A percentile compares a stretch with the other conserved stretches of the same genome.
Conservation (phyloP, 1,284 basidiomycete genomes). For the Tremellales sp. region DNA sequence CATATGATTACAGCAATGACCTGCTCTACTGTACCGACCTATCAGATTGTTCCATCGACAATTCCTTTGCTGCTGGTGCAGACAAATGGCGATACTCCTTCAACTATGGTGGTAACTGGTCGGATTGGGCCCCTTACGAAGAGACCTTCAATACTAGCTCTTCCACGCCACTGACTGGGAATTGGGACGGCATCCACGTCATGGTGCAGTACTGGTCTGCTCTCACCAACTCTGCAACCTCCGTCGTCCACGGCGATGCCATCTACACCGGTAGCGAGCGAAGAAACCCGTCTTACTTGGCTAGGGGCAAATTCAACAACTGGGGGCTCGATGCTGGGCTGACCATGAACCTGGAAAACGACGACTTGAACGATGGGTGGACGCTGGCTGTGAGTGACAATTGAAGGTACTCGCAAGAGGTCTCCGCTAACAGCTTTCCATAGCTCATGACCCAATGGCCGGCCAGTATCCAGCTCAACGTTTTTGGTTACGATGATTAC, state of each 20-base stretch:
- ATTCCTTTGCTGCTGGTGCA: slow-evolving; percentile 70
- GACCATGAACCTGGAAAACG: slow-evolving; percentile 55
- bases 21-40: slow-evolving; percentile 60
- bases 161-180: slow-evolving; percentile 57
- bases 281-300: slow-evolving; percentile 72
- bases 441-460: slow-evolving; percentile 76
- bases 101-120: slow-evolving; percentile 75
- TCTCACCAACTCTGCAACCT: slow-evolving; percentile 56
- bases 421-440: slow-evolving; percentile 50
- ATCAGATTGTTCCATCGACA: slow-evolving; percentile 62
- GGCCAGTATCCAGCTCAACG: slow-evolving; percentile 72
- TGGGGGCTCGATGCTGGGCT: slow-evolving; percentile 81
- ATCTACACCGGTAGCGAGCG: slow-evolving; percentile 56
- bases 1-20: slow-evolving; percentile 61
- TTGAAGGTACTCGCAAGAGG: too few species aligned
- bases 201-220: slow-evolving; percentile 80
- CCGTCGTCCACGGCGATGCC: slow-evolving; percentile 67
- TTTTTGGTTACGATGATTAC: slow-evolving; percentile 75
- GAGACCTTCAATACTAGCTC: slow-evolving; percentile 53
- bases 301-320: slow-evolving; percentile 72
- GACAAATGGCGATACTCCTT: slow-evolving; percentile 73
- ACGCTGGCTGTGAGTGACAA: too few species aligned
- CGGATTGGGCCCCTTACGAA: slow-evolving; percentile 66
- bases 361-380: neutral
- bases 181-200: slow-evolving; percentile 73